Evolutionary conservation across 108 stramenopile species (phyloP), one percentile per base, ranked within the genome.

Genomic region (Craspedostauros australis): DNA sequence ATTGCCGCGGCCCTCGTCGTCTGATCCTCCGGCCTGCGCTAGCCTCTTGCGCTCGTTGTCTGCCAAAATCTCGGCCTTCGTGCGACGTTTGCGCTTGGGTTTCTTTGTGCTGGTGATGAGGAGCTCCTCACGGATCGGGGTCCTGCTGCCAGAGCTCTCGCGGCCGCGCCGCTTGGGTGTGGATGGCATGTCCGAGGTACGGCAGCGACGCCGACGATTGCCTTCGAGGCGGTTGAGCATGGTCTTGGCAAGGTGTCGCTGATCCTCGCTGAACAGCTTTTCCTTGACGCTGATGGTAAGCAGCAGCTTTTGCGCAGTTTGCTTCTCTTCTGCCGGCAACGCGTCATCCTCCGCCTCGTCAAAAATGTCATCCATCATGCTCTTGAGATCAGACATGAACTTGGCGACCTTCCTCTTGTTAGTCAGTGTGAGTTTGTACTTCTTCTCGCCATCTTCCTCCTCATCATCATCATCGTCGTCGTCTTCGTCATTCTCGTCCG

Each of bases 321-420:
- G 58, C 54, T 88, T 90, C 22, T 94, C 92, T 28, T 69, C 60
- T 22, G 54, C 22, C 21, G 70, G 63, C 2, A 94, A 51, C 25
- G 65, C 50, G 49, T 83, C 88, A 23, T 81, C 84, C 27, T 78
- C 84, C 21, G 52, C 72, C 54, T 86, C 82, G 26, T 91, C 90
- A 23, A 91, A 80, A 32, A 91, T 72, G 16, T 77, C 80, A 50
- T 85, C 79, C 86, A 91, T 91, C 62, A 91, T 79, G 43, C 80
- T 72, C 63, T 85, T 86, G 22, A 88, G 49, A 40, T 91, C 90
- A 27, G 75, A 67, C 66, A 88, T 82, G 50, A 81, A 91, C 62
- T 91, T 87, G 25, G 74, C 79, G 34, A 91, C 64, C 65, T 86
- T 88, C 48, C 75, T 66, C n/a, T 73, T 60, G 24, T 70, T 60